Evolutionary conservation across 805 yeast genomes (phyloP), one percentile per base, ranked within the genome.

Genomic region (Metschnikowia arizonensis): DNA sequence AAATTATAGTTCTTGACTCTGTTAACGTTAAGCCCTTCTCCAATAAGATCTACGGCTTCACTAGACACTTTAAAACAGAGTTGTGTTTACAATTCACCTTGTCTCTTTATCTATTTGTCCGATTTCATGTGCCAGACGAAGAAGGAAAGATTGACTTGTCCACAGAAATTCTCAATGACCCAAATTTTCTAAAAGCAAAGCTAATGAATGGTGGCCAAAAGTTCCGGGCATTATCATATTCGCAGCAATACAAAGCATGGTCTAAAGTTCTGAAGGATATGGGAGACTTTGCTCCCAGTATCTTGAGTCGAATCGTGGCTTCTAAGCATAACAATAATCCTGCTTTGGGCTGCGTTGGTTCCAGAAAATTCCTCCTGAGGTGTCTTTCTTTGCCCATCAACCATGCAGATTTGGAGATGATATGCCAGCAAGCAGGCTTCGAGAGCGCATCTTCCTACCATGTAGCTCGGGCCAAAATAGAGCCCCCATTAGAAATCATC

Each of bases 101-200:
- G n/a, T 52, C 65, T 3, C 47, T 56, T 9, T 64, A 64, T 42
- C 53, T 64, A 19, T 64, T 64, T 36, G 48, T 56, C 19, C 40
- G 68, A 24, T 61, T 62, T 35, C 69, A 64, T 42, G 49, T 64
- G 5, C 57, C 61, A 2, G 65, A 62, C 42, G 57, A 54, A 29
- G 53, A 50, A 37, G 64, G 60, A 31, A 41, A 55, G 5, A 29
- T 55, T 11, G 64, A 60, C 40, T 41, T 54, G 28, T 24, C 30
- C 10, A 19, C 30, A 8, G 39, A 33, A 3, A 48, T 59, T 17
- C 23, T 43, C 17, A 19, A 15, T 17, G 50, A 44, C 25, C 31
- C 43, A 3, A 18, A 33, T 15, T 45, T 54, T 15, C 48, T 53
- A 30, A 56, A 61, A 2, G 50, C 53, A 19, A 56, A 52, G 34